Evolutionary conservation across 352 stramenopile genomes (phyloP), one percentile per base, ranked within the genome.

Genomic region (Globisporangium radiosum): DNA sequence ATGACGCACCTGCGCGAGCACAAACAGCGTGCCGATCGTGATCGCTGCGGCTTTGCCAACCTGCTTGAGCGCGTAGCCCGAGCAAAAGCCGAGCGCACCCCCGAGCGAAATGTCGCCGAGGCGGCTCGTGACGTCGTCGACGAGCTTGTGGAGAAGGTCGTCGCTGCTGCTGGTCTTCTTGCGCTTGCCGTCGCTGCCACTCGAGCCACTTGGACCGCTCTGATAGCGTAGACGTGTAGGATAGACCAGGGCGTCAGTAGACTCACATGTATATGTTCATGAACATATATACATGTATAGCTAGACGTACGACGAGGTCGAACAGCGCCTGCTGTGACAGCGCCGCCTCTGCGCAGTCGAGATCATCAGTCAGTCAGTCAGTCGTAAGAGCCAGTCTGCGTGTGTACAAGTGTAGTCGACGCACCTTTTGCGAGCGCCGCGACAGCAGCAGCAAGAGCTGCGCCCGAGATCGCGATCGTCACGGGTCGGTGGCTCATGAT

Each of bases 61-160:
- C 59, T 91, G 73, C 68, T 92, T 92, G 17, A 95, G 68, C 43
- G 87, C 86, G 61, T 91, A 92, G 37, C 86, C 87, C 10, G 86
- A 93, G 65, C 83, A 92, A 60, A 94, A 94, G 40, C 87, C 86
- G 40, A 93, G 63, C 0, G 70, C 72, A 10, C 75, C 66, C 8
- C 78, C 85, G 38, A 96, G 68, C 19, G 83, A 83, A 50, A 94
- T 76, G 61, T 92, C 79, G 17, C 85, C 82, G 50, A 74, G 76
- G 54, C 75, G 81, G 50, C 64, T 64, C 66, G 83, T 67, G 60
- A 86, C 70, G 50, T 76, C 64, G 50, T 93, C 79, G 39, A 93
- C 76, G 50, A 90, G 71, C 60, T 77, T 57, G 60, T 87, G 77
- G 48, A 92, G 63, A 8, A 74, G 61, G 44, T 89, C 74, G 62